Base-by-base conservation (phyloP, 208 protist species). In the Trichomonas vaginalis region DNA sequence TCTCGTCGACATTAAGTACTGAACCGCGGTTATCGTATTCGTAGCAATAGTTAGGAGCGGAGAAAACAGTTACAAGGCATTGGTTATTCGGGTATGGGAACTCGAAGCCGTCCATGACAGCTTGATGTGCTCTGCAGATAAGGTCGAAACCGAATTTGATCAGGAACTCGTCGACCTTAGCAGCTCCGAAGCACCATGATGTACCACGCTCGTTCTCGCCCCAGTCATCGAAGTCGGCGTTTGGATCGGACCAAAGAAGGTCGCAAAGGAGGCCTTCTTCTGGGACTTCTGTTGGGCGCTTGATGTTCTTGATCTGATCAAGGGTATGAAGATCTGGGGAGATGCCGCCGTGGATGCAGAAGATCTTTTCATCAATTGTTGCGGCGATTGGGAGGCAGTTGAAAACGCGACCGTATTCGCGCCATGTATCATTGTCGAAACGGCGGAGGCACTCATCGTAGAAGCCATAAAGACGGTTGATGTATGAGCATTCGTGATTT, bases 11-110 rank as follows among this genome's bases (percentile, higher is more conserved):
- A n/a, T 51, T 96, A 96, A 97, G 97, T 97, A 99, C 98, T 9
- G 99, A 99, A 32, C 99, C 99, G n/a, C 98, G 97, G 96, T 99
- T 99, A 95, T 99, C 99, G 97, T 99, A 99, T 96, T 99, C 99
- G 42, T 95, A 39, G 97, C 99, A 99, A 97, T 99, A 99, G 97
- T 99, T 99, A 45, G 99, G 99, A 27, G 99, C 99, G 0, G 98
- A 99, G 97, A 99, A 99, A 14, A 99, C 97, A 0, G 99, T 99
- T 35, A 99, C 98, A 87, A 99, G 97, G 96, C 98, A 98, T 37
- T 99, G 97, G 95, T 99, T 98, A 6, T 99, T 98, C 96, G 99
- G 99, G 37, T 48, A 92, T 92, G 86, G 86, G 97, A 99, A 99
- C 95, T 99, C 98, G 96, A 99, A 98, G 17, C 97, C 97, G 95